Evolutionary conservation across 495 filamentous ascomycete genomes (phyloP).

Genomic region (Penicillium angulare): DNA sequence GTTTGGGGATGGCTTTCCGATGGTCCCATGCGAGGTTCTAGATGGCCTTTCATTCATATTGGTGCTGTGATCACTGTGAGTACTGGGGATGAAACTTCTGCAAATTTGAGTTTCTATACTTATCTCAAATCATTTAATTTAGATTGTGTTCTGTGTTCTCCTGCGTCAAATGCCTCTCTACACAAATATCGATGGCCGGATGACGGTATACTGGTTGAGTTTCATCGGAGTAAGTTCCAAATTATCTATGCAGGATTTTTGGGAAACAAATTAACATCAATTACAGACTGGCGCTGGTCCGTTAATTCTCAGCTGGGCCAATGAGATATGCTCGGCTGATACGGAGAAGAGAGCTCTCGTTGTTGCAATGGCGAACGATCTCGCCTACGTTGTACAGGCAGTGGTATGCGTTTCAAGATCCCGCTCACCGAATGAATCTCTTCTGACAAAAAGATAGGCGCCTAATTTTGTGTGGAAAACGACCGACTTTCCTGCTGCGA

Average conservation of each 20-base stretch:
- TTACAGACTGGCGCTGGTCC: slow-evolving; percentile 22
- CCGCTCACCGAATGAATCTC: neutral
- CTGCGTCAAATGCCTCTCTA: slow-evolving; percentile 37
- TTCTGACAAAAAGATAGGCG: slow-evolving; percentile 12
- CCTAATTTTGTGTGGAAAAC: slow-evolving; percentile 43
- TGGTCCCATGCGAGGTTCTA: slow-evolving; percentile 27
- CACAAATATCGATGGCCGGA: slow-evolving; percentile 26
- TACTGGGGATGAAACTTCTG: too few species aligned
- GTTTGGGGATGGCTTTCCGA: slow-evolving; percentile 38
- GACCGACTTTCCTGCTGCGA: slow-evolving; percentile 32
- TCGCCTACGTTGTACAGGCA: slow-evolving; percentile 28
- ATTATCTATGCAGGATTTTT: too few species aligned
- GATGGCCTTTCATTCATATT: slow-evolving; percentile 37
- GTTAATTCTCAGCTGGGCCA: slow-evolving; percentile 26
- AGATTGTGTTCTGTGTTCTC: slow-evolving; percentile 30
- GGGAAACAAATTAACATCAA: neutral
- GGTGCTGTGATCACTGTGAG: slow-evolving; percentile 33
- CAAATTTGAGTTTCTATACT: neutral
- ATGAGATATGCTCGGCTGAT: slow-evolving; percentile 29
- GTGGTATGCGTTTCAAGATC: slow-evolving; percentile 21
- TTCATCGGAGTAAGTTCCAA: slow-evolving; percentile 21
- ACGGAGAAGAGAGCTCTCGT: slow-evolving; percentile 25
- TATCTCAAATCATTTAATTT: neutral
- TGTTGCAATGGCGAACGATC: slow-evolving; percentile 23
- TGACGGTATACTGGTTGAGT: slow-evolving; percentile 28